These are phyloP conservation scores for Cephaloascus fragrans DNA, from an alignment of 805 yeast genomes.

Conservation along the genomic window DNA sequence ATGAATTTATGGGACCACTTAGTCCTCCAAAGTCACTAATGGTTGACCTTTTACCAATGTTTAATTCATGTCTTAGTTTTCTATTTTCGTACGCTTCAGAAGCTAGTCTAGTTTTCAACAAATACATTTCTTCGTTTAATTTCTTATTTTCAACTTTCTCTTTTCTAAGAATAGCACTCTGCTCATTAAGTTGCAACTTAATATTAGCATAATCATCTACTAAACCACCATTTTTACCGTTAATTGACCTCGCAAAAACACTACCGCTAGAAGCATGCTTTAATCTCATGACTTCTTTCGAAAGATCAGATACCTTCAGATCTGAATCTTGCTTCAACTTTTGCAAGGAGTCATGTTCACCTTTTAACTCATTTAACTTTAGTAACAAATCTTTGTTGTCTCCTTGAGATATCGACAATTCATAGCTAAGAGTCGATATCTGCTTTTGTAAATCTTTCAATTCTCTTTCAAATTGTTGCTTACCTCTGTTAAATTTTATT, in stretches of 20 bases:
- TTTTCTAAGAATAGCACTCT: constrained; percentile 34
- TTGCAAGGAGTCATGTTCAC: constrained; percentile 4
- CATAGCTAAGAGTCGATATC: background rate
- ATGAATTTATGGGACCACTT: too few relatives aligned
- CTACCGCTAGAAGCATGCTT: background rate
- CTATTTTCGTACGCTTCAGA: constrained; percentile 54
- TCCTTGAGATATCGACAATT: constrained; percentile 1
- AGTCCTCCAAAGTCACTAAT: background rate
- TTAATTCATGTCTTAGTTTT: constrained; percentile 17
- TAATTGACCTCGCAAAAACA: background rate
- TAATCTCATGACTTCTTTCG: constrained; percentile 10
- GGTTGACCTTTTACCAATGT: background rate
- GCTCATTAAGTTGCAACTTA: constrained; percentile 43
- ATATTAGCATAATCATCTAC: constrained; percentile 36
- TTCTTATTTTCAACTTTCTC: constrained; percentile 35
- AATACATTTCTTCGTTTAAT: constrained; percentile 44
- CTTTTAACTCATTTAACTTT: constrained; percentile 3
- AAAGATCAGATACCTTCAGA: constrained; percentile 19
- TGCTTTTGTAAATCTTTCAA: constrained; percentile 3
- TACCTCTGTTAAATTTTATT: constrained; percentile 6
- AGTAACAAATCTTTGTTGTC: constrained; percentile 5
- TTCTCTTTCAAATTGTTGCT: constrained; percentile 7
- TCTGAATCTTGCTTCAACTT: constrained; percentile 15
- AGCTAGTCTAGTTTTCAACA: constrained; percentile 56
- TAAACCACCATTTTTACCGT: constrained; percentile 5